Conservation (phyloP, 768 basidiomycete genomes). For the Clavaria fumosa region DNA sequence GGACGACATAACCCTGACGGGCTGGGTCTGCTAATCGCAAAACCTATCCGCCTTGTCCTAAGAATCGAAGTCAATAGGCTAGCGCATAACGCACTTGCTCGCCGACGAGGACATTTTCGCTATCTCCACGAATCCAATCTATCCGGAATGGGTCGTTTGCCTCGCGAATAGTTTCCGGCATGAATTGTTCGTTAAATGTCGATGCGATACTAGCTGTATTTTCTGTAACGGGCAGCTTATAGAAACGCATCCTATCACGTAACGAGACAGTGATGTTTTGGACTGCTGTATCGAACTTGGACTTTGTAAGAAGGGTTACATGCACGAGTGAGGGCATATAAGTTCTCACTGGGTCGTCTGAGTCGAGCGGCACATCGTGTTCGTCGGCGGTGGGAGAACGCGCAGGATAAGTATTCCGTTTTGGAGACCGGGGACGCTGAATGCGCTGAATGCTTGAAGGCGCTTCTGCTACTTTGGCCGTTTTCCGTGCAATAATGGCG, state of each 20-base stretch:
- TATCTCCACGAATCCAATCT: constrained; percentile 60
- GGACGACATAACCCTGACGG: constrained; percentile 50
- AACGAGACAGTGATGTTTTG: constrained; percentile 54
- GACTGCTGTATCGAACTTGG: constrained; percentile 64
- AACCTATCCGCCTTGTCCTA: constrained; percentile 23
- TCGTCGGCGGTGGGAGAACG: constrained; percentile 29
- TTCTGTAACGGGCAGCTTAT: constrained; percentile 62
- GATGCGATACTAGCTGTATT: constrained; percentile 57
- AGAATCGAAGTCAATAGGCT: not conserved
- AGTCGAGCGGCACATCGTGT: constrained; percentile 27
- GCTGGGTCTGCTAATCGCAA: constrained; percentile 56
- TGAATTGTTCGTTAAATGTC: constrained; percentile 70
- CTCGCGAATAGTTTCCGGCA: constrained; percentile 74
- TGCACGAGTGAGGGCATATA: not conserved
- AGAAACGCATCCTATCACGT: constrained; percentile 74
- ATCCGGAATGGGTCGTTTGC: constrained; percentile 69
- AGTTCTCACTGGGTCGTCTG: constrained; percentile 49
- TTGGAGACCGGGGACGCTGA: constrained; percentile 34
- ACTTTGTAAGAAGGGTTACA: not conserved
- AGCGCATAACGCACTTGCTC: constrained; percentile 35
- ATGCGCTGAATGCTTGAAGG: constrained; percentile 35
- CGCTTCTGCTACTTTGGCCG: constrained; percentile 27
- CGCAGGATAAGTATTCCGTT: constrained; percentile 11
- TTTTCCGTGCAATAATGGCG: constrained; percentile 59
- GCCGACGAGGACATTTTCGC: constrained; percentile 44